Evolutionary conservation across 208 protist species (phyloP).

Genomic region (Novymonas esmeraldas): DNA sequence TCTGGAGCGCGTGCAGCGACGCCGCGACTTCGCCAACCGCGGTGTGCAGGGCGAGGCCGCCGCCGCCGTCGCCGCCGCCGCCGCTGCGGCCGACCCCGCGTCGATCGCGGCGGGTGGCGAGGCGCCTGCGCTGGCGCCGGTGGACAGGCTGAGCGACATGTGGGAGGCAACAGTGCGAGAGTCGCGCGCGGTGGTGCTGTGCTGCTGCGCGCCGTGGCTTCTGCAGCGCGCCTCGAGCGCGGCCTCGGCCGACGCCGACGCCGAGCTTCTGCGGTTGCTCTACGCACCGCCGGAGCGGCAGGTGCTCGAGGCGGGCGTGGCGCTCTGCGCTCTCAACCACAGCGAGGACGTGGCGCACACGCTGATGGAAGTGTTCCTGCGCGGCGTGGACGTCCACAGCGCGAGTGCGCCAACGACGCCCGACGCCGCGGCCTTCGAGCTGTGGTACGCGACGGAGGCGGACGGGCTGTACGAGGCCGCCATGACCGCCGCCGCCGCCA

Average conservation of each 20-base stretch:
- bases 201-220: slow-evolving; percentile 22
- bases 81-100: too few relatives aligned
- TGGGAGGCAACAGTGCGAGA: slow-evolving; percentile 13
- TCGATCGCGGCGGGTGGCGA: not conserved
- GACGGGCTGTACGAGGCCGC: slow-evolving; percentile 13
- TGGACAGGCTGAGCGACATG: not conserved
- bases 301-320: slow-evolving; percentile 15
- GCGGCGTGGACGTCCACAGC: slow-evolving; percentile 9
- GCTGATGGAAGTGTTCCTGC: slow-evolving; percentile 22
- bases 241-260: not conserved
- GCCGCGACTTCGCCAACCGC: not conserved
- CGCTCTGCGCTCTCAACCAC: slow-evolving; percentile 15
- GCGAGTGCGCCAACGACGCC: not conserved
- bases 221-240: not conserved
- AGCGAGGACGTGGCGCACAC: slow-evolving; percentile 16
- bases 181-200: slow-evolving; percentile 21
- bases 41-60: not conserved
- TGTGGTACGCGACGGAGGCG: slow-evolving; percentile 25
- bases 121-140: not conserved
- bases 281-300: slow-evolving; percentile 9
- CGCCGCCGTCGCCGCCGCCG: not conserved
- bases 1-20: slow-evolving; percentile 11
- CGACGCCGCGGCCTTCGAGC: slow-evolving; percentile 1
- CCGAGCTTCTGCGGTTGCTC: not conserved
- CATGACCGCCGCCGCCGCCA: slow-evolving; percentile 8